These are phyloP conservation scores for Coemansia sp. DNA, from an alignment of 192 early-diverging fungal species.

Conservation along the genomic window DNA sequence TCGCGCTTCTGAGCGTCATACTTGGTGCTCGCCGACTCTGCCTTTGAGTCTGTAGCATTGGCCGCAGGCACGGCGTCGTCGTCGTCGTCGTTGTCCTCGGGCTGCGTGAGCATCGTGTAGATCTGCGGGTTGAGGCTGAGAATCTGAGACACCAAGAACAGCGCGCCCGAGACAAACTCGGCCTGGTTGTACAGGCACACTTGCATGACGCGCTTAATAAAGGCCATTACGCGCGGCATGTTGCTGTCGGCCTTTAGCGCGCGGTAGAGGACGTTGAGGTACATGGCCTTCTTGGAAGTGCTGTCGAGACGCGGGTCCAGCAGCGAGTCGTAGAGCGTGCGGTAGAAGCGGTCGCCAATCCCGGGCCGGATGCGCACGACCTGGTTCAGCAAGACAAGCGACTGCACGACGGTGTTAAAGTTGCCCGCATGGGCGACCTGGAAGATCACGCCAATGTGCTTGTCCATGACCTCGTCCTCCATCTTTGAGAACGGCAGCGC, in stretches of 20 bases:
- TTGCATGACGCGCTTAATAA: slow-evolving; percentile 92
- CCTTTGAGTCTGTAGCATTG: background rate
- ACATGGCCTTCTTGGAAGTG: slow-evolving; percentile 90
- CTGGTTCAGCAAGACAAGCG: slow-evolving; percentile 87
- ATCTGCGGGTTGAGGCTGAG: slow-evolving; percentile 59
- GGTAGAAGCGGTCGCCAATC: slow-evolving; percentile 87
- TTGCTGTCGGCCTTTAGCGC: slow-evolving; percentile 78
- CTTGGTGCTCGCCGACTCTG: background rate
- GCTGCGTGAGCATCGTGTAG: slow-evolving; percentile 58
- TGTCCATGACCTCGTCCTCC: slow-evolving; percentile 75
- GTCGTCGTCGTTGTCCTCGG: slow-evolving; percentile 42
- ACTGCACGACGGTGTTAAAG: slow-evolving; percentile 94
- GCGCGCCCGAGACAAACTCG: slow-evolving; percentile 82
- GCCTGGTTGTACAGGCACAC: slow-evolving; percentile 69
- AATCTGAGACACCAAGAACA: slow-evolving; percentile 84
- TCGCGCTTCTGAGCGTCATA: slow-evolving; percentile 91
- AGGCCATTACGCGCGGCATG: slow-evolving; percentile 72
- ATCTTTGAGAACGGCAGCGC: slow-evolving; percentile 90
- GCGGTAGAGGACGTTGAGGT: slow-evolving; percentile 89
- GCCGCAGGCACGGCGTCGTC: slow-evolving; percentile 8
- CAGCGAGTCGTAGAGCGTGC: slow-evolving; percentile 87
- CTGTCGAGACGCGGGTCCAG: slow-evolving; percentile 76
- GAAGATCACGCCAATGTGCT: slow-evolving; percentile 90
- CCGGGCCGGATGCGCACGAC: slow-evolving; percentile 44
- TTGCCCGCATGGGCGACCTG: slow-evolving; percentile 85